Evolutionary conservation across 768 basidiomycete species (phyloP), one percentile per base, ranked within the genome.

Genomic region (Dioszegia aurantiaca): DNA sequence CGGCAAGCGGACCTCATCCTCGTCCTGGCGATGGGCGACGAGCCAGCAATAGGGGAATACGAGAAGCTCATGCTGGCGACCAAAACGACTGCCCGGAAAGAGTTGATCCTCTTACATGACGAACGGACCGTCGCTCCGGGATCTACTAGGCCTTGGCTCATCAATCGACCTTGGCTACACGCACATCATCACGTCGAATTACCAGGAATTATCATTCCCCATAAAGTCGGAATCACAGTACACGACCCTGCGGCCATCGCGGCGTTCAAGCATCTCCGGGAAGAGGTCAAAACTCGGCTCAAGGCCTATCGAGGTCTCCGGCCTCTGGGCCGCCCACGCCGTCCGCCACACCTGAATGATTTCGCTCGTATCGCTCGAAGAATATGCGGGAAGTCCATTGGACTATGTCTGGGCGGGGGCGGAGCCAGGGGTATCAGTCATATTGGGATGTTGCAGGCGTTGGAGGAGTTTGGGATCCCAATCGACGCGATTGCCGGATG

Each of bases 61-160:
- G 74, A 99, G 75, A 84, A 93, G 53, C 80, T 98, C 3, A 78
- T 99, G 21, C 81, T 97, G 40, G 92, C 92, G 1, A 88, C 92
- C 82, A 98, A 98, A 80, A 97, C 94, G 0, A 98, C 94, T 0
- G 95, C 94, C n/a, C 80, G 95, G 55, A 98, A 98, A 77, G 95
- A 99, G 74, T 83, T 99, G 26, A 87, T 99, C 4, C 80, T 99
- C 4, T 80, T 99, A 10, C 95, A 99, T 69, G 86, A 92, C 2
- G 90, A 95, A 71, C 86, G 92, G 37, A 86, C 86, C 21, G 89
- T 98, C 3, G 79, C 83, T 9, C 86, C 92, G 3, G 94, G 94
- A 2, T 92, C 89, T 9, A 99, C 95, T 36, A 83, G 94, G 40
- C 88, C 89, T 75, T 99, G 95, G 94, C 81, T 99, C 51, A 90